Conservation (phyloP, 768 basidiomycete species). For the Psilocybe cubensis region DNA sequence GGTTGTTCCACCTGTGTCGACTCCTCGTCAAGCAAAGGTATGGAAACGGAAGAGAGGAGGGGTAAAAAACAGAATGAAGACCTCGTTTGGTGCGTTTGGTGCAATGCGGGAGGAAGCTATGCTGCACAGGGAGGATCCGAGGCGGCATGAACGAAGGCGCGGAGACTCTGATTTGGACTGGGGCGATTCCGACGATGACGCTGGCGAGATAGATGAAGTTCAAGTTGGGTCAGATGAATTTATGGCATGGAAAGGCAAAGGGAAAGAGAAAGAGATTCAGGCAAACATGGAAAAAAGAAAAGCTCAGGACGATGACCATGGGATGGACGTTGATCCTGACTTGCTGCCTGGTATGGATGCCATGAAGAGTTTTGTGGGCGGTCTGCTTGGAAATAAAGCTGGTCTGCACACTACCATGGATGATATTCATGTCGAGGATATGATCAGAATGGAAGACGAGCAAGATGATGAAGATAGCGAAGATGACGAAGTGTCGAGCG, state of each 20-base stretch:
- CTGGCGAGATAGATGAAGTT: slow-evolving; percentile 25
- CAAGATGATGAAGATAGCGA: slow-evolving; percentile 33
- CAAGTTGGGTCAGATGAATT: slow-evolving; percentile 37
- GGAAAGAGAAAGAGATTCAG: slow-evolving; percentile 2
- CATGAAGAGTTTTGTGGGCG: slow-evolving; percentile 56
- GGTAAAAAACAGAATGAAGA: slow-evolving; percentile 17
- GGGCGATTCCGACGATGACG: slow-evolving; percentile 49
- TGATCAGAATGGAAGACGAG: slow-evolving; percentile 53
- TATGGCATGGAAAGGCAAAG: slow-evolving; percentile 22
- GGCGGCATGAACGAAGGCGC: slow-evolving; percentile 53
- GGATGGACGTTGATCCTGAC: slow-evolving; percentile 72
- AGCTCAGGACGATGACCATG: slow-evolving; percentile 40
- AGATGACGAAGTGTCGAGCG: slow-evolving; percentile 34
- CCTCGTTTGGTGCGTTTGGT: slow-evolving; percentile 52
- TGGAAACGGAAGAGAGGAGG: slow-evolving; percentile 23
- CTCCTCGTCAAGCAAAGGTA: slow-evolving; percentile 31
- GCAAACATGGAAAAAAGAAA: slow-evolving; percentile 13
- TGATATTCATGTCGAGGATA: slow-evolving; percentile 61
- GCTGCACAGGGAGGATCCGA: slow-evolving; percentile 44
- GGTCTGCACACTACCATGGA: slow-evolving; percentile 61
- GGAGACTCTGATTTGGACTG: slow-evolving; percentile 75
- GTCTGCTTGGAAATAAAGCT: slow-evolving; percentile 48
- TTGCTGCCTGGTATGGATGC: slow-evolving; percentile 41
- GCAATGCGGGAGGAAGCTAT: slow-evolving; percentile 58
- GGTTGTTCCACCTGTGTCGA: slow-evolving; percentile 25